Percentiles rank a stretch among this genome's conserved stretches.
Conservation (phyloP, 78 protist genomes). For the Creolimax fragrantissima region DNA sequence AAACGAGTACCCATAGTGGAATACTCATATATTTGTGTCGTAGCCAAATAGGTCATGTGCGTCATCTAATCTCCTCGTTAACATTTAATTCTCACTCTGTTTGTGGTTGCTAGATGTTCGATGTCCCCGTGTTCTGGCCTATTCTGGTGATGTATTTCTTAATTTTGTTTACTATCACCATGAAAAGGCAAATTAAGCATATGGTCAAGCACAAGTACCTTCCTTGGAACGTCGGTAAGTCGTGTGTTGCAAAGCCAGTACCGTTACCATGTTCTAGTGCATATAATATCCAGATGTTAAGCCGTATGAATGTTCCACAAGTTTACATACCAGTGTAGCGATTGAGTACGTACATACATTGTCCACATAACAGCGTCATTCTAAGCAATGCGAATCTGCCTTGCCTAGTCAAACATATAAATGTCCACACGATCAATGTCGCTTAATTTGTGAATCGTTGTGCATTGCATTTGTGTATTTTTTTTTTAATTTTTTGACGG, state of each 20-base stretch:
- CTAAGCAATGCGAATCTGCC: background rate
- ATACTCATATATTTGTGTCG: too few relatives aligned
- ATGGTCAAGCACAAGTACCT: constrained; percentile 83
- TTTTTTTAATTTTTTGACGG: background rate
- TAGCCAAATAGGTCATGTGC: too few relatives aligned
- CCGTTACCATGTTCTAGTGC: background rate
- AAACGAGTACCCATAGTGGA: too few relatives aligned
- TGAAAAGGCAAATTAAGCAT: constrained; percentile 75
- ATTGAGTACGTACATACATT: background rate
- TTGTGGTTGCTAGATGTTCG: constrained; percentile 53
- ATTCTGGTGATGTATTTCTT: constrained; percentile 79
- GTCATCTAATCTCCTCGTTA: too few relatives aligned
- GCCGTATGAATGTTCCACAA: background rate
- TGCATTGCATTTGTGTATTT: background rate
- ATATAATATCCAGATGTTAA: background rate
- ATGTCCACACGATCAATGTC: background rate
- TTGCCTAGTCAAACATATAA: background rate
- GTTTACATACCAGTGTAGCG: background rate
- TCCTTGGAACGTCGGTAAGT: constrained; percentile 51
- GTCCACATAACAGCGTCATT: background rate
- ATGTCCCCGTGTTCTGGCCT: constrained; percentile 94
- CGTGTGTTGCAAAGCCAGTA: background rate
- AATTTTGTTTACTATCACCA: constrained; percentile 58
- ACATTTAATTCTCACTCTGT: too few relatives aligned
- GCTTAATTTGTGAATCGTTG: background rate